Percentiles rank a stretch among this genome's conserved stretches.
These are phyloP conservation scores for Leptodontidium sp. DNA, from an alignment of 2,329 filamentous ascomycete genomes.

Conservation along the genomic window DNA sequence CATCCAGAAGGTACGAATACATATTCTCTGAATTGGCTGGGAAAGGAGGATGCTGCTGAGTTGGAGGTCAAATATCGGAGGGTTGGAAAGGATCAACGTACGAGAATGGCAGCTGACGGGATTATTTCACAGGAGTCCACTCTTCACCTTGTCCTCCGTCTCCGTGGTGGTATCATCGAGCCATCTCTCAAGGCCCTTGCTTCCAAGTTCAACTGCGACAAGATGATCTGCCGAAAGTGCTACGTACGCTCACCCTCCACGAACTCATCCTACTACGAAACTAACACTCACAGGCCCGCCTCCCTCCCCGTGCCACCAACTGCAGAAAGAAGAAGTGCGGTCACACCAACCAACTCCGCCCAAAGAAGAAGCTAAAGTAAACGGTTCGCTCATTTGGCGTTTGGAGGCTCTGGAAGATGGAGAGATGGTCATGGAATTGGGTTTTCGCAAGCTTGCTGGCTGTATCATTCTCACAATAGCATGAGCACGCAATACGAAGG, in stretches of 20 bases:
- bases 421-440: slow-evolving; percentile 30
- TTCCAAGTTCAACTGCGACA: slow-evolving; percentile 99
- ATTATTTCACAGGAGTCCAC: slow-evolving; percentile 79
- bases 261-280: slow-evolving; percentile 17
- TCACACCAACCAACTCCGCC: slow-evolving; percentile 99
- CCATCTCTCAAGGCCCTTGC: slow-evolving; percentile 98
- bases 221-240: slow-evolving; percentile 99
- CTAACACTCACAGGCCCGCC: slow-evolving; percentile 67
- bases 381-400: slow-evolving; percentile 55
- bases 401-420: slow-evolving; percentile 37
- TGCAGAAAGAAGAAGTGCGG: slow-evolving; percentile 99
- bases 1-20: slow-evolving; percentile 88
- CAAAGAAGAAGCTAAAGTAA: slow-evolving; percentile 99
- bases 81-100: neutral
- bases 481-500: slow-evolving; percentile 39
- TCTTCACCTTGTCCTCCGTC: slow-evolving; percentile 97
- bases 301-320: slow-evolving; percentile 98
- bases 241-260: slow-evolving; percentile 72
- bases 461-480: slow-evolving; percentile 41
- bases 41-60: too few species aligned
- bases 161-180: slow-evolving; percentile 99
- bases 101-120: slow-evolving; percentile 33
- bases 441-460: slow-evolving; percentile 40
- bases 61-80: neutral
- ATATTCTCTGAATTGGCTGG: slow-evolving; percentile 1